These are phyloP conservation scores for Tetradesmus obliquus DNA, from an alignment of 139 green algal genomes.

Conservation along the genomic window DNA sequence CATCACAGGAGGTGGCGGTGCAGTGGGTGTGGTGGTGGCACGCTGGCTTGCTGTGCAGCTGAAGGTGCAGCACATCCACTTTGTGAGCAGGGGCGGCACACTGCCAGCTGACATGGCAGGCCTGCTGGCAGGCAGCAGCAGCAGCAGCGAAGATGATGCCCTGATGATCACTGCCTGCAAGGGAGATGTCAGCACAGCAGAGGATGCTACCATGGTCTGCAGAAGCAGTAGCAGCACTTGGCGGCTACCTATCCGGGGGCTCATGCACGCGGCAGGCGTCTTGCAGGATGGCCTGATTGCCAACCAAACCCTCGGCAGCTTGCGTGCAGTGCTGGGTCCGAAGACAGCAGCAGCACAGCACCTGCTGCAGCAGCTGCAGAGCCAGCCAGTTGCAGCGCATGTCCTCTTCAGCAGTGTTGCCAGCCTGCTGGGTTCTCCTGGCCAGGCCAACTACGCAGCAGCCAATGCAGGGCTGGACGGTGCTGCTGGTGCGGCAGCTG, in stretches of 20 bases:
- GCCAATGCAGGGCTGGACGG: conserved; percentile 83
- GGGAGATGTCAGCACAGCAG: conserved; percentile 47
- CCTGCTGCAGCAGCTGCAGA: conserved; percentile 6
- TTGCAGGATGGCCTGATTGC: conserved; percentile 57
- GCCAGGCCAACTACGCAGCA: conserved; percentile 85
- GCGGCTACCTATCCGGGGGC: conserved; percentile 45
- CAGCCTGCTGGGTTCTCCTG: conserved; percentile 81
- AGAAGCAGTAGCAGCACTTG: too few relatives aligned
- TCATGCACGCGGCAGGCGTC: conserved; percentile 63
- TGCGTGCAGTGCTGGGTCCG: conserved; percentile 58
- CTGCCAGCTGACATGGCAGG: conserved; percentile 33
- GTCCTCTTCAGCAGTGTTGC: conserved; percentile 89
- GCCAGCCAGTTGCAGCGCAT: conserved; percentile 44
- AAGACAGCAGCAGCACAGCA: conserved; percentile 56
- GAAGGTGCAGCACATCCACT: conserved; percentile 53
- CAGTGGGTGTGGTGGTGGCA: conserved; percentile 48
- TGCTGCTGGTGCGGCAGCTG: not conserved
- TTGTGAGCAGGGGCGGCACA: conserved; percentile 52
- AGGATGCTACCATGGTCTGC: conserved; percentile 20
- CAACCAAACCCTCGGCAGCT: conserved; percentile 9
- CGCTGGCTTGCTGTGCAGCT: conserved; percentile 47
- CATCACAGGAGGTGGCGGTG: conserved; percentile 59
- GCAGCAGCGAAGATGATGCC: not conserved
- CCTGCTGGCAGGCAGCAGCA: not conserved
- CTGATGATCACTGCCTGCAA: conserved; percentile 46